phyloP scores from a whole-genome alignment of 2,329 filamentous ascomycete genomes.

The Fusarium nisikadoi region DNA sequence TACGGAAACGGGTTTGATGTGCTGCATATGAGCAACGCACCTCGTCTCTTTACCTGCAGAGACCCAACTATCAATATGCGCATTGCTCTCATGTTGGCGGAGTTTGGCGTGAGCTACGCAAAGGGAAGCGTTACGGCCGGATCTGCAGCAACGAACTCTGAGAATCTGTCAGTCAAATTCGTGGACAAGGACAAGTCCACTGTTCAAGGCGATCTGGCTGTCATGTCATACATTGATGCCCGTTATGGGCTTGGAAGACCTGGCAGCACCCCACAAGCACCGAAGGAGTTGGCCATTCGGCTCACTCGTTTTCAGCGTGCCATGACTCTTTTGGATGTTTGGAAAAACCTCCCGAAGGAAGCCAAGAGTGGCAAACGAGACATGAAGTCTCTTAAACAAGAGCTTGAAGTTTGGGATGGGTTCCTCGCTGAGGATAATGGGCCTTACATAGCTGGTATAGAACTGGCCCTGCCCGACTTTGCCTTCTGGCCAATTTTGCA shows the following conservation, averaged over 20 bases:
- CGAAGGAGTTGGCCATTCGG: slow-evolving; percentile 49
- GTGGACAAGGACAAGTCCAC: slow-evolving; percentile 66
- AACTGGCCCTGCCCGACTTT: slow-evolving; percentile 62
- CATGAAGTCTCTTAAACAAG: slow-evolving; percentile 43
- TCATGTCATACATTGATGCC: slow-evolving; percentile 71
- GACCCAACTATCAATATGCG: slow-evolving; percentile 61
- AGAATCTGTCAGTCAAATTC: slow-evolving; percentile 56
- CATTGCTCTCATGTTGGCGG: slow-evolving; percentile 61
- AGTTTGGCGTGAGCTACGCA: slow-evolving; percentile 59
- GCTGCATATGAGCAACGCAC: slow-evolving; percentile 68
- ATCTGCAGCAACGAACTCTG: not conserved
- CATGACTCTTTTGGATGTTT: slow-evolving; percentile 50
- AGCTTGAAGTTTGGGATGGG: slow-evolving; percentile 55
- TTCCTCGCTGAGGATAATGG: slow-evolving; percentile 46
- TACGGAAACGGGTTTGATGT: slow-evolving; percentile 91
- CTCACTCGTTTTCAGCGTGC: slow-evolving; percentile 56
- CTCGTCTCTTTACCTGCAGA: slow-evolving; percentile 61
- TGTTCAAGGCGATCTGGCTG: slow-evolving; percentile 61
- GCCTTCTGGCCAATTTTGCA: slow-evolving; percentile 67
- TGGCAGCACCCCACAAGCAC: slow-evolving; percentile 37
- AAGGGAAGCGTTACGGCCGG: slow-evolving; percentile 54
- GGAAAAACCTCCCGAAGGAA: slow-evolving; percentile 42
- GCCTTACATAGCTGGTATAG: slow-evolving; percentile 58
- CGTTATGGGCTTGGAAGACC: slow-evolving; percentile 54
- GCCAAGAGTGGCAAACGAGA: slow-evolving; percentile 7